Percentiles rank a stretch among this genome's conserved stretches.
phyloP scores from a whole-genome alignment of 345 rosid genomes.

The Linum trigynum region DNA sequence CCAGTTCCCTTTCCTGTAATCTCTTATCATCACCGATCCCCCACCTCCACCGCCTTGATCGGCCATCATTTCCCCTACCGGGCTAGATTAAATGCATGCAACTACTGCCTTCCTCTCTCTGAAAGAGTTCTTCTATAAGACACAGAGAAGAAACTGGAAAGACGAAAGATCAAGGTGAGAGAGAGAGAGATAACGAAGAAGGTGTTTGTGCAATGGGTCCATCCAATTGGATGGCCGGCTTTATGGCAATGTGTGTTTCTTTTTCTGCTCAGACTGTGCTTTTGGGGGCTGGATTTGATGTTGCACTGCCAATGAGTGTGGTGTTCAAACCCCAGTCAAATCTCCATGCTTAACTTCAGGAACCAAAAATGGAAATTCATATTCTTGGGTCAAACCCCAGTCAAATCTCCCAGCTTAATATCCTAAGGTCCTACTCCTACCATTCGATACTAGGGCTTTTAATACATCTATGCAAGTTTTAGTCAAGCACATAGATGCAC shows the following conservation, averaged over 20 bases:
- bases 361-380: neutral
- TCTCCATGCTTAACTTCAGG: slow-evolving; percentile 17
- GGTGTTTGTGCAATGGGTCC: neutral
- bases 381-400: no score
- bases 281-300: slow-evolving; percentile 24
- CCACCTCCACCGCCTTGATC: slow-evolving; percentile 38
- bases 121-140: neutral
- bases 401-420: no score
- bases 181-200: neutral
- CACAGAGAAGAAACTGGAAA: neutral
- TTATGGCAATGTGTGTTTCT: neutral
- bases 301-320: neutral
- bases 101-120: no score
- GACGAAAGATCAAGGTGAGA: neutral
- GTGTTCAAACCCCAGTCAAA: slow-evolving; percentile 26
- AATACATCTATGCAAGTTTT: no score
- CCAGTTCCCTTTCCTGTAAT: slow-evolving; percentile 88
- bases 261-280: slow-evolving; percentile 13
- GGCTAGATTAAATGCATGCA: slow-evolving; percentile 18
- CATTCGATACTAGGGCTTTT: no score
- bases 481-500: no score
- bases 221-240: no score
- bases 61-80: slow-evolving; percentile 36
- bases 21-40: slow-evolving; percentile 32
- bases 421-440: no score